Evolutionary conservation across 805 yeast genomes (phyloP).

Genomic region (Candida germanica): DNA sequence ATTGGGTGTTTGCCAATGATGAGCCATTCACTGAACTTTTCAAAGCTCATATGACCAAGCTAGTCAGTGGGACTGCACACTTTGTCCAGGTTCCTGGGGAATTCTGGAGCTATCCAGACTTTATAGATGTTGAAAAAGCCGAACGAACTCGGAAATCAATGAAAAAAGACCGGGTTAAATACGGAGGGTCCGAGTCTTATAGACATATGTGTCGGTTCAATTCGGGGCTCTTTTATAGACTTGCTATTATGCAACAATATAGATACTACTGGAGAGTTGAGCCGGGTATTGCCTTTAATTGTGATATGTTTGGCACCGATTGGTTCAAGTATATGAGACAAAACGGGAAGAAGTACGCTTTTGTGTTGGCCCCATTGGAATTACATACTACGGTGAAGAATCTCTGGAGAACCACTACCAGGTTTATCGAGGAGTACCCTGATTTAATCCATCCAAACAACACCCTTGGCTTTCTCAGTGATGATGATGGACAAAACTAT

Average conservation of each 20-base stretch:
- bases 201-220: slow-evolving; percentile 93
- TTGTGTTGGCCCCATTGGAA: slow-evolving; percentile 79
- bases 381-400: slow-evolving; percentile 83
- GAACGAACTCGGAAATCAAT: slow-evolving; percentile 55
- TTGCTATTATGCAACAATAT: slow-evolving; percentile 68
- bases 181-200: slow-evolving; percentile 72
- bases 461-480: slow-evolving; percentile 64
- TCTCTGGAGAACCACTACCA: slow-evolving; percentile 73
- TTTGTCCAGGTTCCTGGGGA: slow-evolving; percentile 80
- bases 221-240: slow-evolving; percentile 86
- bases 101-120: slow-evolving; percentile 86
- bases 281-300: slow-evolving; percentile 74
- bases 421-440: slow-evolving; percentile 59
- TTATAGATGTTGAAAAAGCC: slow-evolving; percentile 77
- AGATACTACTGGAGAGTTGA: slow-evolving; percentile 95
- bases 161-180: slow-evolving; percentile 55
- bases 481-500: slow-evolving; percentile 65
- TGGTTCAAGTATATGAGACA: slow-evolving; percentile 82
- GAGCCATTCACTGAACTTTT: slow-evolving; percentile 81
- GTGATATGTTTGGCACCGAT: slow-evolving; percentile 76
- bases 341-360: slow-evolving; percentile 78
- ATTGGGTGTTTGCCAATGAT: slow-evolving; percentile 95
- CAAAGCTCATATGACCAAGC: slow-evolving; percentile 57
- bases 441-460: slow-evolving; percentile 59
- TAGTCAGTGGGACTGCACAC: slow-evolving; percentile 72